Evolutionary conservation across 169 alveolate species (phyloP), one percentile per base, ranked within the genome.

Genomic region (Pseudocohnilembus persalinus): DNA sequence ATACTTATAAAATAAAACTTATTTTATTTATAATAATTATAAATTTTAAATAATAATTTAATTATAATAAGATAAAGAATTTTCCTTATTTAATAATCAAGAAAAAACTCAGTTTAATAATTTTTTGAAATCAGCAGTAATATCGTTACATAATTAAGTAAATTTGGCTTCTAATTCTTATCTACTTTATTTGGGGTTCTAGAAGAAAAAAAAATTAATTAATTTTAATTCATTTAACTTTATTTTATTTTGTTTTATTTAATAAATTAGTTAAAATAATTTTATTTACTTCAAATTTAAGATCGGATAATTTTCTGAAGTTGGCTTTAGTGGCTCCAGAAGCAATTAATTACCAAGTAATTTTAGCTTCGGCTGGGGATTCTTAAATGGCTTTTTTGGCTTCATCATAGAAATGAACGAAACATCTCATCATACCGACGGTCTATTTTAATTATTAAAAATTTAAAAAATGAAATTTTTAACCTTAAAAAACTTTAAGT

Each of bases 341-440:
- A 84, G 82, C 73, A 82, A 88, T 73, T 74, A 84, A 77, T 82
- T 86, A 72, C 85, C 87, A 91, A 76, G 89, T 87, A n/a, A 83
- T 78, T 73, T 89, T 90, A 29, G 84, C 84, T 31, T 88, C 92
- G 65, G 87, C 88, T 26, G 77, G 35, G 72, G 87, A 85, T 87
- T 96, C 97, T 63, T 81, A 85, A 77, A 98, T 96, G 15, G 96
- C 97, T 83, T 93, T 97, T 82, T 95, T 95, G 33, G 99, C 94
- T 89, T 95, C 97, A 49, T 98, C 99, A 92, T 96, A 97, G 95
- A 97, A 97, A 88, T 94, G 95, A 29, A 98, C 97, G 64, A 99
- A 98, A 68, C 97, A 93, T 90, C 93, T 97, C 99, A 98, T 98
- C 99, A 99, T 99, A 33, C 99, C 99, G 28, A 96, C 94, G 29